Base-by-base conservation (phyloP, 345 rosid species). In the Eucalyptus cloeziana region DNA sequence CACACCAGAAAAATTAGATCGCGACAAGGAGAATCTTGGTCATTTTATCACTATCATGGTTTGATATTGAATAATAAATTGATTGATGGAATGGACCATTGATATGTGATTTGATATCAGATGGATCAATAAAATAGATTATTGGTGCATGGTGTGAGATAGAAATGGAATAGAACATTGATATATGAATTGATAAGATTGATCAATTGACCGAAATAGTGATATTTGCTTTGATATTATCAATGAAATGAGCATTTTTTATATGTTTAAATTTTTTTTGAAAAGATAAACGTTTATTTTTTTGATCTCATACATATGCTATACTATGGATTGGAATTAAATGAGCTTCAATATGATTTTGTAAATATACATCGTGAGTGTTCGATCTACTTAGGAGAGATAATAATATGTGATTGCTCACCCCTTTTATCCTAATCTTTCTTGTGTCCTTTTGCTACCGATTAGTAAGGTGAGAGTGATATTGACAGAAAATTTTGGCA, bases 321-420 rank as follows among this genome's bases (percentile, higher is more conserved):
- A 56, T 56, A 56, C 1, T 56, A 5, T 22, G 62, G 62, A 56
- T 22, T 56, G 1, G 4, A 9, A 56, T 56, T 22, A 56, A 56
- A 56, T 56, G 62, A 56, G 12, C 9, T 56, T 56, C 62, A 56
- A 56, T 56, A 56, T 22, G 27, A 24, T 56, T 56, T 56, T 56
- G 30, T 56, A 24, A 56, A 22, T 56, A 56, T 56, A 56, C 6
- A 1, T 56, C 1, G 13, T 10, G 0, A 52, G 62, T 56, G 62
- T 10, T 24, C 1, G 1, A 56, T 22, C 6, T 56, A 24, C 13
- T 22, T 56, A 24, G 0, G 24, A 56, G 30, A 0, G 30, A 56
- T 56, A 56, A 22, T 56, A 10, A 0, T 9, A 0, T 56, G 13
- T 56, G 0, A 22, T 0, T 56, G 13, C 12, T 56, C 27, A 0